Percentiles rank a stretch among this genome's conserved stretches.
phyloP scores from a whole-genome alignment of 106 monocot genomes.

The Dioscorea zingiberensis region DNA sequence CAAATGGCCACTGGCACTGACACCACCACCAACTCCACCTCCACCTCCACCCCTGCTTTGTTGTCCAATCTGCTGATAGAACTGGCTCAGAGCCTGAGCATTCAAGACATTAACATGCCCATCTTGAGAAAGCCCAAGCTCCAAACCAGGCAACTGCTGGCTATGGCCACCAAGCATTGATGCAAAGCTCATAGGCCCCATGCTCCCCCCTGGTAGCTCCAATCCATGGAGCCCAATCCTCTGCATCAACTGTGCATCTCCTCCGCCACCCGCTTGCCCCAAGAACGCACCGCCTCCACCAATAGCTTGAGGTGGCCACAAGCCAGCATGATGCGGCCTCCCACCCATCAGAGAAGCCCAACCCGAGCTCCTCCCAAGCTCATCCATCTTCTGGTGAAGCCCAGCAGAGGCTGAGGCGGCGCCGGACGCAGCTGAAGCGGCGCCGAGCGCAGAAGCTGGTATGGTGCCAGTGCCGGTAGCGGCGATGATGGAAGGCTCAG shows the following conservation, averaged over 20 bases:
- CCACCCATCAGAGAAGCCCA: constrained; percentile 7
- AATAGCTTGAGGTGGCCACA: not conserved
- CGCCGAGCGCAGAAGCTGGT: constrained; percentile 43
- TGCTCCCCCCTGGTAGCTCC: constrained; percentile 1
- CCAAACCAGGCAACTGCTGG: constrained; percentile 34
- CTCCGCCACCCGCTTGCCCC: too few relatives aligned
- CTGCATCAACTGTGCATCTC: too few relatives aligned
- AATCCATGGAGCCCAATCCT: constrained; percentile 11
- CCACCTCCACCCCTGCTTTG: constrained; percentile 2
- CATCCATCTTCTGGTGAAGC: not conserved
- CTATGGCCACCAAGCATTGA: constrained; percentile 28
- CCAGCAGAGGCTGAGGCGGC: constrained; percentile 14
- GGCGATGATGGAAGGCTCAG: constrained; percentile 67
- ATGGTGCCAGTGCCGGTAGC: constrained; percentile 73
- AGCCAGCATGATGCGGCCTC: not conserved
- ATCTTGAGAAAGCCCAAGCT: constrained; percentile 37
- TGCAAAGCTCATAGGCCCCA: constrained; percentile 22
- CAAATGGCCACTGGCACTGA: constrained; percentile 3
- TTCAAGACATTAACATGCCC: constrained; percentile 26
- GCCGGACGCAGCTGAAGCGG: constrained; percentile 11
- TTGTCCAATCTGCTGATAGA: constrained; percentile 33
- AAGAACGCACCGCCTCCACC: too few relatives aligned
- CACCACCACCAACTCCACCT: not conserved
- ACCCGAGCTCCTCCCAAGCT: not conserved
- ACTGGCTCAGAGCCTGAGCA: constrained; percentile 29